Conservation (phyloP, 169 alveolate species). For the Plasmodium inui region DNA sequence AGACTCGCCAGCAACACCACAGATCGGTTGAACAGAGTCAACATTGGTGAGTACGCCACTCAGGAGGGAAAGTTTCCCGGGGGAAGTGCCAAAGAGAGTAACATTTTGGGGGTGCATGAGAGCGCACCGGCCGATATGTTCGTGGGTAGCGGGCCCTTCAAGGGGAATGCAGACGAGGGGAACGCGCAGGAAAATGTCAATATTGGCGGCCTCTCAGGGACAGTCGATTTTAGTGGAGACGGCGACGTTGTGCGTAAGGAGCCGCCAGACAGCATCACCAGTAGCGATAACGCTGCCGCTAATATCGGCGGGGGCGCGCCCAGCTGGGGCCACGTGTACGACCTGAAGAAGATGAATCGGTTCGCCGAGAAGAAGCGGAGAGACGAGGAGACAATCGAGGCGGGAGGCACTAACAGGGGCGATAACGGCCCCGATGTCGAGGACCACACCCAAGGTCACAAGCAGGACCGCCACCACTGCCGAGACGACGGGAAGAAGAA, state of each 20-base stretch:
- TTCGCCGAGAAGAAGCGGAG: background rate
- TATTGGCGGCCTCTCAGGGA: background rate
- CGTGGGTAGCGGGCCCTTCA: background rate
- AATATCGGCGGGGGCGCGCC: background rate
- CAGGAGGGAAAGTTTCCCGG: background rate
- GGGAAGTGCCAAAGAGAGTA: background rate
- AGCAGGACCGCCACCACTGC: background rate
- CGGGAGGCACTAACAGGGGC: background rate
- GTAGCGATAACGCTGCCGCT: background rate
- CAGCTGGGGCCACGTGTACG: conserved; percentile 2
- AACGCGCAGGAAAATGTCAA: background rate
- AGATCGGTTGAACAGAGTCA: background rate
- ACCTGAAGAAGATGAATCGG: background rate
- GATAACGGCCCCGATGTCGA: background rate
- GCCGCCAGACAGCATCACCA: background rate
- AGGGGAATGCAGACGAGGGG: background rate
- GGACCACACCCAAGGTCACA: background rate
- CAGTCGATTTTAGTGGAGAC: background rate
- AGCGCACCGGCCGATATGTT: background rate
- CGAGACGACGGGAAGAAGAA: conserved; percentile 17
- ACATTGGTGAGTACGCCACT: background rate
- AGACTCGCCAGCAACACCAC: background rate
- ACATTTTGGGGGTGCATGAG: background rate
- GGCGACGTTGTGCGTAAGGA: background rate
- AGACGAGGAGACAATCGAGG: background rate